Percentiles rank a stretch among this genome's conserved stretches.
Conservation (phyloP, 192 early-diverging fungal genomes). For the Jimgerdemannia flammicorona region DNA sequence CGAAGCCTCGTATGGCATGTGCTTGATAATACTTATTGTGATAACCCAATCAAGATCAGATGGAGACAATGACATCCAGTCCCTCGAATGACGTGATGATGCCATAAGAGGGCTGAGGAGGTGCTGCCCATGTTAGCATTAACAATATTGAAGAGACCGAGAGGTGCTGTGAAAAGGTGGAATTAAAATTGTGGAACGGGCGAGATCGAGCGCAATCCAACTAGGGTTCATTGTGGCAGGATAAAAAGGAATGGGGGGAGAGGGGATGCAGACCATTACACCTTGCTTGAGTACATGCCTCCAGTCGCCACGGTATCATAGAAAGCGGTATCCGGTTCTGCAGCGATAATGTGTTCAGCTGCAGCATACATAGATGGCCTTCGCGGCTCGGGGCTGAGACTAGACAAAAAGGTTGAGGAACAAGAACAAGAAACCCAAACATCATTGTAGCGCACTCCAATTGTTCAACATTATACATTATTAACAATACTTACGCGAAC, state of each 20-base stretch:
- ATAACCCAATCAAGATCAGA: too few relatives aligned
- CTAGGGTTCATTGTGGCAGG: neutral
- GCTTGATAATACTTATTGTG: too few relatives aligned
- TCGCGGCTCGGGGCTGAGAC: neutral
- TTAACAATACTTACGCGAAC: neutral
- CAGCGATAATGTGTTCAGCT: conserved; percentile 38
- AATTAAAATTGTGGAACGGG: too few relatives aligned
- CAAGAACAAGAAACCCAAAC: neutral
- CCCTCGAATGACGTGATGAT: too few relatives aligned
- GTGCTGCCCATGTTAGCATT: conserved; percentile 79
- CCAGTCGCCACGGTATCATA: conserved; percentile 72
- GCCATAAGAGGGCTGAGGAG: conserved; percentile 57
- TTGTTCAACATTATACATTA: neutral
- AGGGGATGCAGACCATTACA: neutral
- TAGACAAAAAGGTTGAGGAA: neutral
- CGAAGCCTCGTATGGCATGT: too few relatives aligned
- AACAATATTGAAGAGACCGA: too few relatives aligned
- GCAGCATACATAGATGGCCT: conserved; percentile 21
- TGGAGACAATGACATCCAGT: too few relatives aligned
- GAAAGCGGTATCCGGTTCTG: conserved; percentile 60
- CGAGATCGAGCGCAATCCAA: neutral
- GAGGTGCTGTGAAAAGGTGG: too few relatives aligned
- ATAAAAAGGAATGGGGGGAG: neutral
- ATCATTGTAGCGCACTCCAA: neutral
- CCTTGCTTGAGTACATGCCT: conserved; percentile 58